Percentiles rank a stretch among this genome's conserved stretches.
phyloP scores from a whole-genome alignment of 305 asterid genomes.

The Coffea humblotiana region DNA sequence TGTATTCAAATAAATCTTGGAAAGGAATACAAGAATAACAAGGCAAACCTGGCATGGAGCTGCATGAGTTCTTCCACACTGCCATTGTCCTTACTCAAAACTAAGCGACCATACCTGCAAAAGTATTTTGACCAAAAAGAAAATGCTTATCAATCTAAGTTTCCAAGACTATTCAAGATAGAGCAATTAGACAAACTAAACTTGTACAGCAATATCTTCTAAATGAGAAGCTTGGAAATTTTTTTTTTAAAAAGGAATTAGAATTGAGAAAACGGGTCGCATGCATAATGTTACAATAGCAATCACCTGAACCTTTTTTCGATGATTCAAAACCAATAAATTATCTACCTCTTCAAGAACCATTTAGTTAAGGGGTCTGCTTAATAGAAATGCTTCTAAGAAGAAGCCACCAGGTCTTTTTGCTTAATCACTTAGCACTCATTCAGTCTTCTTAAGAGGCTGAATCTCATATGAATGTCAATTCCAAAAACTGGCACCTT shows the following conservation, averaged over 20 bases:
- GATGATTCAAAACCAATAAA: background rate
- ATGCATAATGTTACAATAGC: too few species aligned
- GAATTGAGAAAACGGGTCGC: too few species aligned
- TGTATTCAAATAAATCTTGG: background rate
- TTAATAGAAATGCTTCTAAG: background rate
- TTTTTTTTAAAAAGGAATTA: too few species aligned
- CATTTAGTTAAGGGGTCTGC: background rate
- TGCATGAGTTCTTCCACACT: slow-evolving; percentile 47
- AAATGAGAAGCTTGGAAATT: background rate
- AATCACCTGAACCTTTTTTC: too few species aligned
- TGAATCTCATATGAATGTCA: background rate
- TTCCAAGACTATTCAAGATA: background rate
- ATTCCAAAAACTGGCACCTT: background rate
- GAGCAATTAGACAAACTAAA: background rate
- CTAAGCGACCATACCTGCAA: slow-evolving; percentile 83
- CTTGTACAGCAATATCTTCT: background rate
- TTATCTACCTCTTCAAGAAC: background rate
- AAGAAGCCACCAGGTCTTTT: background rate
- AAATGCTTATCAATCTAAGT: background rate
- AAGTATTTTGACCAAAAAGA: slow-evolving; percentile 4
- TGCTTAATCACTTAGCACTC: background rate
- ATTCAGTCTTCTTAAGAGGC: background rate
- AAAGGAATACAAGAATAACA: slow-evolving; percentile 8
- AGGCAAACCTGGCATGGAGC: slow-evolving; percentile 80
- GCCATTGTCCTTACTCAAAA: slow-evolving; percentile 68